These are phyloP conservation scores for Phytophthora rubi DNA, from an alignment of 352 stramenopile species.

Conservation along the genomic window DNA sequence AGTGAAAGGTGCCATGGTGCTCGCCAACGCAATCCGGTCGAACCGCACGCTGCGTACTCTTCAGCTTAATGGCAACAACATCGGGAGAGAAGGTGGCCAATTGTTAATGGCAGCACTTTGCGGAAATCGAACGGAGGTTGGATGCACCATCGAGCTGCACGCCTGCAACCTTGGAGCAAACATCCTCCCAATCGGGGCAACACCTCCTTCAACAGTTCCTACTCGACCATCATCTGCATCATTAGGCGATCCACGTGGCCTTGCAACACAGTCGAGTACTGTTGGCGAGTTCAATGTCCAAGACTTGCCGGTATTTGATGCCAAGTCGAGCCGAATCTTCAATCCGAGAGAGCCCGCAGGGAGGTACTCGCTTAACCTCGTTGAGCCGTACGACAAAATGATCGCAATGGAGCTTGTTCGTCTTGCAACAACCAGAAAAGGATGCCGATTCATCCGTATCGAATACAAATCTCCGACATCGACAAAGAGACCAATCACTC, in stretches of 20 bases:
- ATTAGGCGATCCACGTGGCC: neutral
- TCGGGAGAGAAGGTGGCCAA: constrained; percentile 73
- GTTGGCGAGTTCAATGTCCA: constrained; percentile 37
- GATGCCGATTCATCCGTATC: constrained; percentile 70
- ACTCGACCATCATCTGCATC: constrained; percentile 7
- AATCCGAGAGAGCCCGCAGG: constrained; percentile 75
- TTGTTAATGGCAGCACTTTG: constrained; percentile 72
- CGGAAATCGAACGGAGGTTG: constrained; percentile 55
- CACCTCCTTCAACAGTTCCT: neutral
- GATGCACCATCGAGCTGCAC: constrained; percentile 64
- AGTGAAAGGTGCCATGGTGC: constrained; percentile 71
- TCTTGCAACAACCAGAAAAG: constrained; percentile 73
- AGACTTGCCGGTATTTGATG: constrained; percentile 52
- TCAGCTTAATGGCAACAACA: constrained; percentile 80
- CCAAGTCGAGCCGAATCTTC: constrained; percentile 56
- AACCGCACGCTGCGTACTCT: constrained; percentile 69
- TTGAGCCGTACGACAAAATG: constrained; percentile 81
- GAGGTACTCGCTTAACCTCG: constrained; percentile 69
- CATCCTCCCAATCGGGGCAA: constrained; percentile 20
- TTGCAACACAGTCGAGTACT: neutral
- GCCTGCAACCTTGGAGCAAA: constrained; percentile 64
- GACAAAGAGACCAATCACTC: constrained; percentile 46
- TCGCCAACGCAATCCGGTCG: constrained; percentile 67
- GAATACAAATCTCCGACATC: constrained; percentile 51
- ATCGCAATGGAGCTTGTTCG: constrained; percentile 79